Percentiles rank a stretch among this genome's conserved stretches.
Evolutionary conservation across 2,329 filamentous ascomycete species (phyloP).

Genomic region (Diplodia intermedia): DNA sequence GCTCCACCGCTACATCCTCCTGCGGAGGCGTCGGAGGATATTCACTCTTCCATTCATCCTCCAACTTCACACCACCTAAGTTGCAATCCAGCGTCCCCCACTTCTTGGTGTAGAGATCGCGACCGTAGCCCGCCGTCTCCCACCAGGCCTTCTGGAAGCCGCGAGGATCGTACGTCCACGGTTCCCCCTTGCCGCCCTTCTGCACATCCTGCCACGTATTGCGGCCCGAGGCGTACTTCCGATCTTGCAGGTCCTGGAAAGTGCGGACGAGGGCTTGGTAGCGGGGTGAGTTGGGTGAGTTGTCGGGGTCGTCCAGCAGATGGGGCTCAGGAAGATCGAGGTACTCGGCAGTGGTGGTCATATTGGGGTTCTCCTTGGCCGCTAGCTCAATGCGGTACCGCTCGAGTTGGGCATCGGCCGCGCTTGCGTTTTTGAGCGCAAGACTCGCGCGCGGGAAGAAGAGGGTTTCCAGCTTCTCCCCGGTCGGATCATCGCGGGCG

Average conservation of each 20-base stretch:
- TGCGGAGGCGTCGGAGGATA: conserved; percentile 9
- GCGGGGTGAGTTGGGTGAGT: conserved; percentile 19
- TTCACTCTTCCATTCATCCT: conserved; percentile 33
- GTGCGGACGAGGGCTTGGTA: conserved; percentile 9
- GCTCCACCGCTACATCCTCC: neutral
- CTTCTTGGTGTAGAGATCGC: conserved; percentile 34
- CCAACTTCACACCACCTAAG: neutral
- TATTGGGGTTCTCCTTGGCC: neutral
- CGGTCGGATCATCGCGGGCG: conserved; percentile 4
- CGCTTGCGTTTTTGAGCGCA: conserved; percentile 4
- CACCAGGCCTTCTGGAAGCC: conserved; percentile 34
- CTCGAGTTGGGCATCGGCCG: neutral
- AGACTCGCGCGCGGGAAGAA: conserved; percentile 2
- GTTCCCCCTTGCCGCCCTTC: conserved; percentile 27
- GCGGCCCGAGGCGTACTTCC: conserved; percentile 30
- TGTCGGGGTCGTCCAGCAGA: conserved; percentile 25
- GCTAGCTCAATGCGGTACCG: conserved; percentile 14
- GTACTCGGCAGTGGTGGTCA: neutral
- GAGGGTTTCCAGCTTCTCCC: conserved; percentile 7
- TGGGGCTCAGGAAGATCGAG: neutral
- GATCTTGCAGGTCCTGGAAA: conserved; percentile 31
- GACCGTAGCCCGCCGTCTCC: conserved; percentile 33
- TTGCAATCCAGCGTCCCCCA: conserved; percentile 34
- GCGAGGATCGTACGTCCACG: conserved; percentile 33
- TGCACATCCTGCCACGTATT: conserved; percentile 34